Conservation (phyloP, 169 alveolate genomes). For the Plasmodium gonderi region DNA sequence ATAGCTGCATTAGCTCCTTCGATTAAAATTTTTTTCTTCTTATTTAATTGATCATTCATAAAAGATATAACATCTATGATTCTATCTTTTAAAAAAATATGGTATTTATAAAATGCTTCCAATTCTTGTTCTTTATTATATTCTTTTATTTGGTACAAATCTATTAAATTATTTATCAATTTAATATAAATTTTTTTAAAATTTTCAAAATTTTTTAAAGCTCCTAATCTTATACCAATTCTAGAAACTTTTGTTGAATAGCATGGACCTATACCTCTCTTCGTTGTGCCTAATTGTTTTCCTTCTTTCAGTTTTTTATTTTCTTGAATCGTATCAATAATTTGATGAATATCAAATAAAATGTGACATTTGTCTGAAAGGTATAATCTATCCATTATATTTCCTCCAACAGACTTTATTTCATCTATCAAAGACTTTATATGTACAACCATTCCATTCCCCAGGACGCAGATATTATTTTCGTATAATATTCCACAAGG, state of each 20-base stretch:
- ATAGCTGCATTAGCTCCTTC: slow-evolving; percentile 87
- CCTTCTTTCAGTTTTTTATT: slow-evolving; percentile 72
- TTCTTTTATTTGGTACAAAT: slow-evolving; percentile 79
- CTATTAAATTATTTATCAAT: slow-evolving; percentile 76
- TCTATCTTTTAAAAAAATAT: slow-evolving; percentile 85
- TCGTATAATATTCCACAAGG: slow-evolving; percentile 94
- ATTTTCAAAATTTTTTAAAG: slow-evolving; percentile 84
- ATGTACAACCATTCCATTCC: slow-evolving; percentile 95
- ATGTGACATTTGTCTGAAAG: slow-evolving; percentile 94
- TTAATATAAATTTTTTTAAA: slow-evolving; percentile 80
- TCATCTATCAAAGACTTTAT: slow-evolving; percentile 77
- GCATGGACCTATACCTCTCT: slow-evolving; percentile 96
- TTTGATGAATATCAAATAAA: slow-evolving; percentile 88
- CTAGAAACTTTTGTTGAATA: slow-evolving; percentile 92
- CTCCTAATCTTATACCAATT: slow-evolving; percentile 92
- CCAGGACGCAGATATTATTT: slow-evolving; percentile 87
- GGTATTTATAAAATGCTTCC: slow-evolving; percentile 80
- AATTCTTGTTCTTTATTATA: slow-evolving; percentile 85
- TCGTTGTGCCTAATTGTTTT: slow-evolving; percentile 94
- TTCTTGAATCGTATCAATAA: slow-evolving; percentile 83
- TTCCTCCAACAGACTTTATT: slow-evolving; percentile 72
- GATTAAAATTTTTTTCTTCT: slow-evolving; percentile 77
- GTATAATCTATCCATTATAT: slow-evolving; percentile 79
- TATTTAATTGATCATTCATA: slow-evolving; percentile 81
- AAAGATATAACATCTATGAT: slow-evolving; percentile 86